Conservation (phyloP, 192 early-diverging fungal genomes). For the Rhizophagus prolifer region DNA sequence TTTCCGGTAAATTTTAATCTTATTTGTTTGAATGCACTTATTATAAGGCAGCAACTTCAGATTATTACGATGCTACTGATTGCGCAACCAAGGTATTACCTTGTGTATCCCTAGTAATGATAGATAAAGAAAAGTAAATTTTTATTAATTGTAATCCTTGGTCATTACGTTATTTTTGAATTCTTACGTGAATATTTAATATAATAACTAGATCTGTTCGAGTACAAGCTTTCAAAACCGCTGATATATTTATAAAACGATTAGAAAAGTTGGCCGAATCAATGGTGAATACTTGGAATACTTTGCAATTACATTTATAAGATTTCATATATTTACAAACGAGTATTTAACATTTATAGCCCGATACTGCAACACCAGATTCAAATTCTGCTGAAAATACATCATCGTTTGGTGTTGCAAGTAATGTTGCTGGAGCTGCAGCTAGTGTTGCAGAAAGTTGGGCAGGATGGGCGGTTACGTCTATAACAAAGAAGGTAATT, state of each 20-base stretch:
- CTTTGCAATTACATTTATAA: not conserved
- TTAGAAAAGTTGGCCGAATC: constrained; percentile 65
- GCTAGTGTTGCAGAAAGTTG: constrained; percentile 65
- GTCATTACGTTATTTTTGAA: not conserved
- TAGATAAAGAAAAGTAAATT: constrained; percentile 77
- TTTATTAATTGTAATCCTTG: not conserved
- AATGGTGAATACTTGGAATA: constrained; percentile 47
- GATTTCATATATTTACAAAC: not conserved
- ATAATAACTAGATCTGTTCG: constrained; percentile 64
- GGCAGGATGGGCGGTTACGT: constrained; percentile 89
- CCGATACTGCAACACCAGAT: constrained; percentile 48
- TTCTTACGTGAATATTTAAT: not conserved
- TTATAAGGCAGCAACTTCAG: constrained; percentile 56
- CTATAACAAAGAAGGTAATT: constrained; percentile 59
- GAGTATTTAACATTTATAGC: constrained; percentile 32
- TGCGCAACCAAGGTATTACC: constrained; percentile 76
- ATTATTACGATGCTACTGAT: constrained; percentile 69
- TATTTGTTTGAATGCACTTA: not conserved
- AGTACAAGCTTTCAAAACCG: constrained; percentile 75
- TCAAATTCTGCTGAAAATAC: constrained; percentile 32
- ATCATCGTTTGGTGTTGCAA: constrained; percentile 27
- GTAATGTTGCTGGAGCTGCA: constrained; percentile 42
- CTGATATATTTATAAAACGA: constrained; percentile 65
- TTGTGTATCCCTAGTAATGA: constrained; percentile 58
- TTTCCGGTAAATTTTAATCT: constrained; percentile 37